phyloP scores from a whole-genome alignment of 1,284 basidiomycete species.

The Wolfiporia cocos region DNA sequence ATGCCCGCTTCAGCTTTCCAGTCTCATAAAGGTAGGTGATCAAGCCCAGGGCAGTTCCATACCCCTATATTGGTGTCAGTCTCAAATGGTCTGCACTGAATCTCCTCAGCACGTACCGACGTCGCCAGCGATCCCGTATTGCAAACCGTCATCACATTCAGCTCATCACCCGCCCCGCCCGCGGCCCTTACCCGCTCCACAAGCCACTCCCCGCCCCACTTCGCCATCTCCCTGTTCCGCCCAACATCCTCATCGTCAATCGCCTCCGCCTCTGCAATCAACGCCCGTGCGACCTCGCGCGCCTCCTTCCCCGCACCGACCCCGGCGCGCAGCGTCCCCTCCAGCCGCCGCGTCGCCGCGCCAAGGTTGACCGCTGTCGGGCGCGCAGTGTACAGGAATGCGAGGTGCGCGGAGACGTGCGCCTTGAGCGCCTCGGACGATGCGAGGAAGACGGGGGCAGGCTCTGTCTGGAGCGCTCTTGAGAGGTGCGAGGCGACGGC shows the following conservation, averaged over 20 bases:
- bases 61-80: conserved; percentile 51
- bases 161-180: conserved; percentile 40
- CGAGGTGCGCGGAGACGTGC: conserved; percentile 53
- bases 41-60: conserved; percentile 90
- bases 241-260: conserved; percentile 83
- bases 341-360: conserved; percentile 72
- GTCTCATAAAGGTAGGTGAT: conserved; percentile 84
- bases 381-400: conserved; percentile 78
- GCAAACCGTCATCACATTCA: conserved; percentile 91
- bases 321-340: conserved; percentile 37
- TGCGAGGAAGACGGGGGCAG: conserved; percentile 42
- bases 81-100: conserved; percentile 1
- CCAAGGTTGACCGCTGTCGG: conserved; percentile 93
- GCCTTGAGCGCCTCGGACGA: conserved; percentile 42
- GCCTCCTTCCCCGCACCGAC: conserved; percentile 37
- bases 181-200: conserved; percentile 43
- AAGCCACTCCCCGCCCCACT: conserved; percentile 82
- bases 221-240: conserved; percentile 78
- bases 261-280: conserved; percentile 57
- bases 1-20: conserved; percentile 71
- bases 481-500: conserved; percentile 63
- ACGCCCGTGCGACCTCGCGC: conserved; percentile 42
- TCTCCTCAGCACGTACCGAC: conserved; percentile 50
- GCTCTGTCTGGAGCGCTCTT: conserved; percentile 35
- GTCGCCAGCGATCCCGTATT: conserved; percentile 93